Percentiles rank a stretch among this genome's conserved stretches.
phyloP scores from a whole-genome alignment of 352 stramenopile genomes.

The Phytophthora ramorum region DNA sequence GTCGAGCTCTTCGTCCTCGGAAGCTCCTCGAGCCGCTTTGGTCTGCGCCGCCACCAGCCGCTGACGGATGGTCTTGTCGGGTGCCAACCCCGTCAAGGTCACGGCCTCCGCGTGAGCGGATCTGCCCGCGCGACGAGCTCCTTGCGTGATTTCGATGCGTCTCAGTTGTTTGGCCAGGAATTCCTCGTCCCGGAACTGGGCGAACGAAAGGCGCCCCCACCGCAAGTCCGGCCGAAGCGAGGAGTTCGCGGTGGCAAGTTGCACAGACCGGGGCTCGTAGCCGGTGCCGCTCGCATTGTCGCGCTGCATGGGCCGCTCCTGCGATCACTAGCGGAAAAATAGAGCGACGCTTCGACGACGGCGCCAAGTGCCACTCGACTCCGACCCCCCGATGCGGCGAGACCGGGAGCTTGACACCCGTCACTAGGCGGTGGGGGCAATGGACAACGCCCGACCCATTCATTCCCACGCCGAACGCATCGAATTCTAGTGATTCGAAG shows the following conservation, averaged over 20 bases:
- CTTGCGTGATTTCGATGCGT: conserved; percentile 56
- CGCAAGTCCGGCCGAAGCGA: conserved; percentile 57
- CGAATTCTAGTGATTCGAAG: conserved; percentile 22
- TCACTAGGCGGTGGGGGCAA: neutral
- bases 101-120: neutral
- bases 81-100: neutral
- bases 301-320: conserved; percentile 19
- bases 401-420: neutral
- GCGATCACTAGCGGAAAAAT: conserved; percentile 10
- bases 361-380: neutral
- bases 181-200: conserved; percentile 68
- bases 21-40: conserved; percentile 25
- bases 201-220: conserved; percentile 70
- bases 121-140: conserved; percentile 31
- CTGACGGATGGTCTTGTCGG: conserved; percentile 35
- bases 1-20: conserved; percentile 39
- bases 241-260: conserved; percentile 2
- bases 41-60: conserved; percentile 23
- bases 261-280: conserved; percentile 28
- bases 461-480: conserved; percentile 6
- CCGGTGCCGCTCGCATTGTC: conserved; percentile 27
- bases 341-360: conserved; percentile 26
- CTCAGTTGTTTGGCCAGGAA: conserved; percentile 75
- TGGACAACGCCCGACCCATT: neutral
- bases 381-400: conserved; percentile 3